Base-by-base conservation (phyloP, 2,329 filamentous ascomycete genomes). In the Chalaropsis ovoidea region DNA sequence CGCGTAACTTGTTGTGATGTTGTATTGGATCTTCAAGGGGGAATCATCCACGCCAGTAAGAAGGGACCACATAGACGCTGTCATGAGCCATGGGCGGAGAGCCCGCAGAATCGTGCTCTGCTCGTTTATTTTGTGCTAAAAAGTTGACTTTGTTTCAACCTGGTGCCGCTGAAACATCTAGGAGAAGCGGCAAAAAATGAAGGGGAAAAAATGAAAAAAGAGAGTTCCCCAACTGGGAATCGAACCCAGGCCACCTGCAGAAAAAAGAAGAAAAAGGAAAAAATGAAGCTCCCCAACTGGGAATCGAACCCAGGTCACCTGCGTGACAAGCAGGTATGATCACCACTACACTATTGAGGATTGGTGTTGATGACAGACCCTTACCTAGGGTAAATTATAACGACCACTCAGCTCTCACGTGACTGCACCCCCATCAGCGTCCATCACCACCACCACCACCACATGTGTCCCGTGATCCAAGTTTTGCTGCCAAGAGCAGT, bases 271-370 rank as follows among this genome's bases (percentile, higher is more conserved):
- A 62, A 19, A 5, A 31, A 13, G 43, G n/a, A 45, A 62, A 49
- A 8, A 61, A 13, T 1, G 31, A 43, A 5, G 41, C 60, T 62
- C 60, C 60, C 60, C 60, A 62, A 43, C 60, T 62, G 60, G 60
- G 60, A 62, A 62, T 62, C 60, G 60, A 62, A 62, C 60, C 60
- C 60, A 62, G 60, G 60, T 62, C 60, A 62, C 60, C 60, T 62
- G 60, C 60, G 60, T 62, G 60, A 62, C 60, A 62, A 61, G 58
- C 58, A 61, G 58, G 58, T 61, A 61, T 61, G 52, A 58, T 58
- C 58, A 61, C 58, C 58, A 61, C 60, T 61, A 61, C 60, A 61
- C 60, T 61, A 61, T 43, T 61, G 60, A 61, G 60, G 60, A 61
- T 1, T 42, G 1, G 8, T 42, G 58, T 24, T 17, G 11, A 15